Evolutionary conservation across 306 rosid species (phyloP), one percentile per base, ranked within the genome.

Genomic region (Corylus avellana): DNA sequence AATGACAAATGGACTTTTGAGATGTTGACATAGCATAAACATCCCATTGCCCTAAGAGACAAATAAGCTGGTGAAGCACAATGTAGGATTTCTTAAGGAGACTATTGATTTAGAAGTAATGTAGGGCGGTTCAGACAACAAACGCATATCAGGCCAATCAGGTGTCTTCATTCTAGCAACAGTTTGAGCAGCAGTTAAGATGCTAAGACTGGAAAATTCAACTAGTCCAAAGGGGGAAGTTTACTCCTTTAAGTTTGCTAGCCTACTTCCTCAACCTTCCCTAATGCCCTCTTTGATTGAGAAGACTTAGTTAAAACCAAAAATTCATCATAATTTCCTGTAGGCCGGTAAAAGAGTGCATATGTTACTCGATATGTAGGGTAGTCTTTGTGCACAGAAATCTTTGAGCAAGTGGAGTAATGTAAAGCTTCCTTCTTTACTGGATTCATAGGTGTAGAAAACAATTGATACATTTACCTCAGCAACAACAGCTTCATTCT

Each of bases 401-500:
- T 80, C 49, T 80, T 67, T 67, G 8, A 67, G 29, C 27, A 44
- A 67, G 51, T 42, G 18, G 27, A n/a, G 7, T 42, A 42, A 67
- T 8, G 16, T 51, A 67, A 12, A 39, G 29, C 16, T 4, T 39
- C 72, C 17, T 18, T 42, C 72, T 8, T 47, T 67, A 17, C 48
- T 18, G 14, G 12, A 25, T 42, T 42, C 50, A 42, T 62, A 16
- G 49, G 29, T 32, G 35, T 67, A 18, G 63, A 75, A 75, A 70
- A 76, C 6, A 32, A 59, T 27, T 39, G 12, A 54, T 54, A 58
- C 68, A 39, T 74, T 84, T 84, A 96, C 99, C 99, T 96, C 99
- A 58, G 94, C 92, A 86, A 96, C 87, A 80, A 96, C 99, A 42
- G 99, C 99, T 81, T 96, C 99, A 80, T 96, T 93, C 87, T 96